Conservation (phyloP, 495 filamentous ascomycete species). For the Hyphodiscus hymeniophilus region DNA sequence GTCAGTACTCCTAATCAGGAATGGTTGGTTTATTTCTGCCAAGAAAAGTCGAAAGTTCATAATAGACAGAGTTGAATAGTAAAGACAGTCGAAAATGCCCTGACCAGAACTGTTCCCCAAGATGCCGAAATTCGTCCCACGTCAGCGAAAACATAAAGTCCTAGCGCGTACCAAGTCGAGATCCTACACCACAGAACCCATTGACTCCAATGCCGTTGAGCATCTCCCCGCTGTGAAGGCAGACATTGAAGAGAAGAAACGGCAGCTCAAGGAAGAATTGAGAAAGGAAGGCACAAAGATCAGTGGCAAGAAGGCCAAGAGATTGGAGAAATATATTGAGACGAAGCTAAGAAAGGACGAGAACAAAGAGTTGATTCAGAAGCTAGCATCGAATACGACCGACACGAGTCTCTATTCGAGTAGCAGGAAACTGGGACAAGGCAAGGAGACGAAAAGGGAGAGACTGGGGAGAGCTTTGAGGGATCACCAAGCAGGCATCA, state of each 20-base stretch:
- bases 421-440: conserved; percentile 63
- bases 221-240: conserved; percentile 50
- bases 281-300: conserved; percentile 68
- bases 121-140: conserved; percentile 63
- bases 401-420: conserved; percentile 76
- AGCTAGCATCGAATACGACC: conserved; percentile 66
- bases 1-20: neutral
- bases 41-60: neutral
- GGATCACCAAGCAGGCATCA: conserved; percentile 29
- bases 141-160: conserved; percentile 72
- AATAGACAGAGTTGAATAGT: neutral
- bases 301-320: conserved; percentile 85
- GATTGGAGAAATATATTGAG: conserved; percentile 96
- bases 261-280: conserved; percentile 46
- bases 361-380: conserved; percentile 73
- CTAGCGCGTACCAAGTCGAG: conserved; percentile 44
- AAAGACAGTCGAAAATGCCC: neutral
- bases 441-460: conserved; percentile 57
- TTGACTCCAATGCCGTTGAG: conserved; percentile 65
- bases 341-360: conserved; percentile 93
- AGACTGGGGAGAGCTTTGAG: conserved; percentile 48
- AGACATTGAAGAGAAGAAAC: conserved; percentile 61
- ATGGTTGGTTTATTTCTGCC: neutral
- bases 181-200: conserved; percentile 27
- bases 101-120: conserved; percentile 31